Evolutionary conservation across 2,329 filamentous ascomycete genomes (phyloP).

Genomic region (Plectosphaerella cucumerina): DNA sequence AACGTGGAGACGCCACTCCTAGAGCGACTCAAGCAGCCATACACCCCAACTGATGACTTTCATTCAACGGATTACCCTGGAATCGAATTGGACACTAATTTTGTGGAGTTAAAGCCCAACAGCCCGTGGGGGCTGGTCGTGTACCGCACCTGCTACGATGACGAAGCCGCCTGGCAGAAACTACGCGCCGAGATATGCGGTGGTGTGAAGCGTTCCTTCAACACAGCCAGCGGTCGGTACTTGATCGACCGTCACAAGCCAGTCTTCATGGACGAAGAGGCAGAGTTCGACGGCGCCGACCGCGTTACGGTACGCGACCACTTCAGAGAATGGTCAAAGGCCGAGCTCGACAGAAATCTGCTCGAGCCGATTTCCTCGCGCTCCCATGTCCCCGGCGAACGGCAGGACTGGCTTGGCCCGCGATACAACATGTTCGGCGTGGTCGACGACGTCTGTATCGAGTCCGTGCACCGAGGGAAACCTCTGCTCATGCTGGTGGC

Average conservation of each 20-base stretch:
- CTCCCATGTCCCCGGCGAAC: too few relatives aligned
- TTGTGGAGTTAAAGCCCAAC: slow-evolving; percentile 25
- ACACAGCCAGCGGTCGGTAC: too few relatives aligned
- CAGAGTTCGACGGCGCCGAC: neutral
- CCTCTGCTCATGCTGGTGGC: neutral
- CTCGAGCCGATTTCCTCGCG: neutral
- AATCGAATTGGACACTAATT: slow-evolving; percentile 6
- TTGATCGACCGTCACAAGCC: neutral
- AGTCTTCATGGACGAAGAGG: neutral
- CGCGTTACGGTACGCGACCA: neutral
- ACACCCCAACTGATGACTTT: too few relatives aligned
- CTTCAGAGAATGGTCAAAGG: neutral
- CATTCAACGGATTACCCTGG: neutral
- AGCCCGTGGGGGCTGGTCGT: neutral
- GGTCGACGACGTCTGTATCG: neutral
- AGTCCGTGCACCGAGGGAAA: neutral
- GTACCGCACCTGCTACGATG: neutral
- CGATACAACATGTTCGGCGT: neutral
- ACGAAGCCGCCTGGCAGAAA: neutral
- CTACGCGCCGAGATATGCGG: neutral
- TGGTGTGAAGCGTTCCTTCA: too few relatives aligned
- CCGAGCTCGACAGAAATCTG: neutral
- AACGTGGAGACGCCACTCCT: too few relatives aligned
- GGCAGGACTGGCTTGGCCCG: neutral
- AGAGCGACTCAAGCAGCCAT: too few relatives aligned